Evolutionary conservation across 1,139 yeast species (phyloP).

Genomic region (Suhomyces guaymorum): DNA sequence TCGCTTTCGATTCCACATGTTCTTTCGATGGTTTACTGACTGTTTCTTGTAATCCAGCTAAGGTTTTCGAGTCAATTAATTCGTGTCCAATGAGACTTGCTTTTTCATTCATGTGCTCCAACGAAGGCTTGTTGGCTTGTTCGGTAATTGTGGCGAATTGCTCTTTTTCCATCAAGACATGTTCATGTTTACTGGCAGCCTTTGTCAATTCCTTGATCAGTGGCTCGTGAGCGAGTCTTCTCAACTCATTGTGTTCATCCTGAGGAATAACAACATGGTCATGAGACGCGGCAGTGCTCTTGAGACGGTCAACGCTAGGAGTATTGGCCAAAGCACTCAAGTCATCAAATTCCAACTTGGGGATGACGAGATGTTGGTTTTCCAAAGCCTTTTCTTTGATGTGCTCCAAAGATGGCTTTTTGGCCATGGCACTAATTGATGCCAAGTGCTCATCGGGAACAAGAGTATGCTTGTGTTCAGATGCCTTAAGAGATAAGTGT

Average conservation of each 20-base stretch:
- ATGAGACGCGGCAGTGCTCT: constrained; percentile 2
- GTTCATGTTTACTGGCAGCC: constrained; percentile 7
- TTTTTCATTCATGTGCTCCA: too few species aligned
- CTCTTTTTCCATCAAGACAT: constrained; percentile 7
- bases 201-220: constrained; percentile 15
- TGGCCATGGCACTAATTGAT: too few species aligned
- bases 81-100: constrained; percentile 15
- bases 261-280: constrained; percentile 3
- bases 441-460: too few species aligned
- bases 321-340: constrained; percentile 17
- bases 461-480: too few species aligned
- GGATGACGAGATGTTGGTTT: constrained; percentile 8
- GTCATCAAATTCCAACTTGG: constrained; percentile 14
- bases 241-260: constrained; percentile 11
- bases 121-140: constrained; percentile 2
- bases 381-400: constrained; percentile 14
- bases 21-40: constrained; percentile 22
- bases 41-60: constrained; percentile 11
- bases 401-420: too few species aligned
- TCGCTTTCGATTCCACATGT: constrained; percentile 22
- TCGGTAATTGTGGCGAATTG: constrained; percentile 8
- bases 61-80: constrained; percentile 3
- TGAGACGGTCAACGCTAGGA: constrained; percentile 19
- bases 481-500: too few species aligned
- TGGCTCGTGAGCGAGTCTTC: constrained; percentile 19